Percentiles rank a stretch among this genome's conserved stretches.
These are phyloP conservation scores for Cercospora sesami DNA, from an alignment of 2,329 filamentous ascomycete species.

Conservation along the genomic window DNA sequence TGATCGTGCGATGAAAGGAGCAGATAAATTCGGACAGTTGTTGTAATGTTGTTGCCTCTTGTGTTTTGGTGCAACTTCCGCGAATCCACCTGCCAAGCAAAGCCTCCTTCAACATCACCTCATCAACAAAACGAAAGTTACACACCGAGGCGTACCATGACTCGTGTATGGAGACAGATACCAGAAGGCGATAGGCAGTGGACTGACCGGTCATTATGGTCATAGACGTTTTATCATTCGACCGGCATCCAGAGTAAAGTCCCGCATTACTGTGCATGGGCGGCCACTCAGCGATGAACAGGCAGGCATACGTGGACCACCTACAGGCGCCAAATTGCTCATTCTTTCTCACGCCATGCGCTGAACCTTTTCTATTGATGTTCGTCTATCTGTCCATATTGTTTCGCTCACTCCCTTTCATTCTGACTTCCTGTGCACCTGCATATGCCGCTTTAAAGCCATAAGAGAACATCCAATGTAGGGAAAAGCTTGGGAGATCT, in stretches of 20 bases:
- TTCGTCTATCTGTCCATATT: neutral
- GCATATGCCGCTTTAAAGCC: neutral
- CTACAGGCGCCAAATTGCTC: neutral
- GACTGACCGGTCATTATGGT: neutral
- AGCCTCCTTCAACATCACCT: neutral
- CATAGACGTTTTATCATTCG: neutral
- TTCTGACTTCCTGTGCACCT: neutral
- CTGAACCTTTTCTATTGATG: neutral
- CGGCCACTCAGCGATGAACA: neutral
- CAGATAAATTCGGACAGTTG: no score
- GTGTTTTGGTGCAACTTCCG: neutral
- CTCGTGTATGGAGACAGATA: neutral
- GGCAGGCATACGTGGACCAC: neutral
- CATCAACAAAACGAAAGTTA: neutral
- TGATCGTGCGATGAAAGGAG: no score
- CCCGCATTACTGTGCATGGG: neutral
- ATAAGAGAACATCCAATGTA: neutral
- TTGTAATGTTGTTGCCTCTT: no score
- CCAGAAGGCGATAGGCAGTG: neutral
- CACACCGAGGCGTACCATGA: neutral
- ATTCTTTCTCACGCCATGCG: neutral
- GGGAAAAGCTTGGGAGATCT: neutral
- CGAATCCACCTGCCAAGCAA: neutral
- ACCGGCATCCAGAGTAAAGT: neutral
- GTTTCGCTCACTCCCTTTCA: neutral